Evolutionary conservation across 2,329 filamentous ascomycete species (phyloP).

Genomic region (Aspergillus spinulosporus): DNA sequence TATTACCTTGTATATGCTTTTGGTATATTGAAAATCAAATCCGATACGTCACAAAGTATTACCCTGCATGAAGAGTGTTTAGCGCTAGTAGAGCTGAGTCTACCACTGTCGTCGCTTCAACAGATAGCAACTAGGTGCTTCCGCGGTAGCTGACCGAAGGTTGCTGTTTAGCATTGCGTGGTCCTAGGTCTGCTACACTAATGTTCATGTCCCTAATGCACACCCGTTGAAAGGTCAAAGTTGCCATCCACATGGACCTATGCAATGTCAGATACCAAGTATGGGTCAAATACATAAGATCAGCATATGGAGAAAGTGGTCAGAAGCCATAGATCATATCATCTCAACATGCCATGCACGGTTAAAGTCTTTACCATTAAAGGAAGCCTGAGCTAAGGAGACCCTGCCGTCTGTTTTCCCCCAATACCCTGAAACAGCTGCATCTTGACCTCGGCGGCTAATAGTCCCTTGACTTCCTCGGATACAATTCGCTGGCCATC

Average conservation of each 20-base stretch:
- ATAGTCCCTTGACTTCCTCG: slow-evolving; percentile 52
- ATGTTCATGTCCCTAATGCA: not conserved
- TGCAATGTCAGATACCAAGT: no score
- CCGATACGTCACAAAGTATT: no score
- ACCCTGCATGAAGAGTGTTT: no score
- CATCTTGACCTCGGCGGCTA: slow-evolving; percentile 54
- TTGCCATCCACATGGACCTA: no score
- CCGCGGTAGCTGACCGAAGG: no score
- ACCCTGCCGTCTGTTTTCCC: slow-evolving; percentile 22
- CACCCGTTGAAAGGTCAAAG: no score
- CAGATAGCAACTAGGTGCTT: no score
- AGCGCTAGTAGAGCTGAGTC: no score
- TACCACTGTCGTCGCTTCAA: no score
- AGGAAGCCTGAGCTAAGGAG: slow-evolving; percentile 13
- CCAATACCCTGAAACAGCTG: slow-evolving; percentile 51
- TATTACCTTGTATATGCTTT: slow-evolving; percentile 7
- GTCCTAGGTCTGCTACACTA: not conserved
- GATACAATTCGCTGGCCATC: slow-evolving; percentile 59
- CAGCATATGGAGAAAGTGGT: not conserved
- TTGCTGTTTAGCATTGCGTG: no score
- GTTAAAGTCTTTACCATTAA: not conserved
- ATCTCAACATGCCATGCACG: not conserved
- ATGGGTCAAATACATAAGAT: not conserved
- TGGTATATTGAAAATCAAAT: slow-evolving; percentile 10
- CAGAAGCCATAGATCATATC: not conserved